Evolutionary conservation across 345 rosid species (phyloP).

Genomic region (Heritiera fomes): DNA sequence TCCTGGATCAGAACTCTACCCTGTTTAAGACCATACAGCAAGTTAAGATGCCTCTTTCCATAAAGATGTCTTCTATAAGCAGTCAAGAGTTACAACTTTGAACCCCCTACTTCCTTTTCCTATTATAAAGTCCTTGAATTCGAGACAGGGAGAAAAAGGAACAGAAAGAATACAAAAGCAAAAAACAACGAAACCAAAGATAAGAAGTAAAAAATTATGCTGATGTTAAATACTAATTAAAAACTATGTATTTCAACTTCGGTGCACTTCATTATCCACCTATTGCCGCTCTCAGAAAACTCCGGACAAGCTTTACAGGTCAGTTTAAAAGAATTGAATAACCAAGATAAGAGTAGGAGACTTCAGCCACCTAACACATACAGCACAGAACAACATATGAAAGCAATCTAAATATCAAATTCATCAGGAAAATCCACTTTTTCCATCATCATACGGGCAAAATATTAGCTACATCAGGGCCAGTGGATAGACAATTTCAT

Average conservation of each 20-base stretch:
- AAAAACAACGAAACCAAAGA: neutral
- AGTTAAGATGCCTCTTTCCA: neutral
- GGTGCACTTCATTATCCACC: neutral
- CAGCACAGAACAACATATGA: neutral
- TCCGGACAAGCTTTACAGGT: neutral
- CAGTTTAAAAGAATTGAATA: neutral
- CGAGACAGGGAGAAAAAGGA: neutral
- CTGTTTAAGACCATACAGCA: neutral
- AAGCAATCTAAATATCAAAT: neutral
- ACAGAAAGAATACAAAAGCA: neutral
- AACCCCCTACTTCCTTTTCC: neutral
- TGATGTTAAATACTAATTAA: neutral
- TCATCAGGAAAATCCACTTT: neutral
- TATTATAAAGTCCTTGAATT: neutral
- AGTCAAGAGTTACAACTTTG: constrained; percentile 3
- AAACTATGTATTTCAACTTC: neutral
- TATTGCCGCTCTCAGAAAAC: neutral
- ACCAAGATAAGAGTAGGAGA: neutral
- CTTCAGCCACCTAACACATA: neutral
- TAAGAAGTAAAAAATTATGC: neutral
- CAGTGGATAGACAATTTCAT: neutral
- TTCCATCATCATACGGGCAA: neutral
- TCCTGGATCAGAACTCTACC: neutral
- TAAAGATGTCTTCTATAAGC: neutral
- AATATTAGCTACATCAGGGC: neutral